Evolutionary conservation across 2,329 filamentous ascomycete genomes (phyloP), one percentile per base, ranked within the genome.

Genomic region (Calonectria naviculata): DNA sequence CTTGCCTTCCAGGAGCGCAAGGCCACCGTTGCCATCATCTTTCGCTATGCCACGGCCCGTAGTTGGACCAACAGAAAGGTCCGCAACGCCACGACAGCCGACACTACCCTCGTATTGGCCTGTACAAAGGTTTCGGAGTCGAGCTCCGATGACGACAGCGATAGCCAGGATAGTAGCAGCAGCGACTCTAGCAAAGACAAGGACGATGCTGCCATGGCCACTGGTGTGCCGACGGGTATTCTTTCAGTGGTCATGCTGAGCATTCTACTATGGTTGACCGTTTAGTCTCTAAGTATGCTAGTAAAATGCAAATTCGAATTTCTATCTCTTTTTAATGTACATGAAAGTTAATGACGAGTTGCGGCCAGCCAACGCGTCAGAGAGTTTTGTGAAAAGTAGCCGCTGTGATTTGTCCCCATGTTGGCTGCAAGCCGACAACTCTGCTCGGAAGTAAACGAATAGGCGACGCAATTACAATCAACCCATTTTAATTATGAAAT

Each of bases 61-160:
- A 52, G 28, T 9, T 31, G 26, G 15, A 65, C 61, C 3, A 65
- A 65, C 29, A 31, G 19, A 8, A 36, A 65, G 21, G 21, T 65
- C 19, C n/a, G 61, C 5, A 65, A 65, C n/a, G 28, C 61, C 9
- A 65, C 61, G 17, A 24, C 28, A 1, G 34, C 28, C 9, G 61
- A 65, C 9, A 9, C 36, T 2, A 41, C 44, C 10, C 5, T 65
- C 17, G 61, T 38, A 15, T 31, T 65, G 2, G 61, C 47, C 5
- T 65, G 61, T 17, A 47, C 61, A 19, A 65, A 52, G 46, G 2
- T 65, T 15, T 52, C 47, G 34, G 61, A 54, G 61, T 41, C 46
- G 34, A 41, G 34, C 12, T 36, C 44, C 1, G 34, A 42, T 13
- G 46, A 49, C 6, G 24, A 41, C 24, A 41, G 44, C n/a, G 21